Conservation (phyloP, 495 filamentous ascomycete species). For the Xanthoparmelia taractica region DNA sequence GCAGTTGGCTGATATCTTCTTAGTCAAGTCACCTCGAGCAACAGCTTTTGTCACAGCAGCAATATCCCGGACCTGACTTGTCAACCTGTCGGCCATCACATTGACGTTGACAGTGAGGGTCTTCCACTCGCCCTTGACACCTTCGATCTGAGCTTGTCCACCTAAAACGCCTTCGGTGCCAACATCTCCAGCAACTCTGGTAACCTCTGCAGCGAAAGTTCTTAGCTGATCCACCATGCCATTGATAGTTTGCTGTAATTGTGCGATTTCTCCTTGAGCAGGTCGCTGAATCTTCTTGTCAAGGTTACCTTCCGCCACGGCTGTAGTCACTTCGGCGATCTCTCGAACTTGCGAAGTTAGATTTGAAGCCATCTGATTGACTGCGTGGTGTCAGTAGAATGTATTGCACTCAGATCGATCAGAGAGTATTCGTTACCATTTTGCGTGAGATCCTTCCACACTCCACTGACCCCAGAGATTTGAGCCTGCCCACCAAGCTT, state of each 20-base stretch:
- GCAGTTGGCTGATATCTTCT: constrained; percentile 94
- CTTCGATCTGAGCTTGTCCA: constrained; percentile 92
- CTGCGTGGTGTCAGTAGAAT: constrained; percentile 41
- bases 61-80: constrained; percentile 96
- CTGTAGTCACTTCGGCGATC: constrained; percentile 92
- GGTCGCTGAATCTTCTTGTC: constrained; percentile 94
- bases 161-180: constrained; percentile 95
- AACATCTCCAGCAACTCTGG: constrained; percentile 90
- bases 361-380: constrained; percentile 95
- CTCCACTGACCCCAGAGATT: constrained; percentile 90
- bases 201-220: constrained; percentile 96
- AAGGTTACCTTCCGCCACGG: constrained; percentile 92
- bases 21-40: constrained; percentile 89
- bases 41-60: constrained; percentile 98
- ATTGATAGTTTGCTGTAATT: constrained; percentile 96
- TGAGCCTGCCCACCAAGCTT: constrained; percentile 94
- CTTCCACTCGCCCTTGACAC: constrained; percentile 83
- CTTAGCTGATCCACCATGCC: constrained; percentile 98
- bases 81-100: constrained; percentile 96
- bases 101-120: constrained; percentile 98
- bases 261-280: constrained; percentile 89
- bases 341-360: constrained; percentile 85
- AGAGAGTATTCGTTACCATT: constrained; percentile 53
- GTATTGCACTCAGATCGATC: background rate
- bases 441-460: constrained; percentile 95